These are phyloP conservation scores for Trichoderma gracile DNA, from an alignment of 2,329 filamentous ascomycete genomes.

Conservation along the genomic window DNA sequence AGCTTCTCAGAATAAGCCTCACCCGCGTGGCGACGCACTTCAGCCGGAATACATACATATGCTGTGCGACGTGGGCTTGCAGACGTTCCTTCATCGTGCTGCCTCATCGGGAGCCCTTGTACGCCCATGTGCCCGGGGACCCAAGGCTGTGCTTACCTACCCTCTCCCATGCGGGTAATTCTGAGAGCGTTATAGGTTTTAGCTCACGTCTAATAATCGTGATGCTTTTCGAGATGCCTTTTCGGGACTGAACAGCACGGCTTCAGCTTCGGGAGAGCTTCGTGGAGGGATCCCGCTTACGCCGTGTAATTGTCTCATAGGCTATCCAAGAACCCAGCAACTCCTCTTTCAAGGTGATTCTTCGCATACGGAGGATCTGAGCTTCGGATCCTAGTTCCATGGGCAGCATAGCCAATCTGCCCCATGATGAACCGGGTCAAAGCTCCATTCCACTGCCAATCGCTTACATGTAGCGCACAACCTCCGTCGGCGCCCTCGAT, in stretches of 20 bases:
- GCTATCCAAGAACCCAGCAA: background rate
- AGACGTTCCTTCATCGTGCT: background rate
- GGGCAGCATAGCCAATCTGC: background rate
- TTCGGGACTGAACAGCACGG: background rate
- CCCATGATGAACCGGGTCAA: background rate
- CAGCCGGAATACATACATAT: background rate
- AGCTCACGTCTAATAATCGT: background rate
- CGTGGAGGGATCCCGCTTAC: background rate
- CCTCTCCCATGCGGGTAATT: background rate
- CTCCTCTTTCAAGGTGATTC: conserved; percentile 2
- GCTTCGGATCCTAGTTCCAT: background rate
- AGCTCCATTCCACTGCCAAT: background rate
- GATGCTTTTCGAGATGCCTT: background rate
- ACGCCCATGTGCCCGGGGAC: background rate
- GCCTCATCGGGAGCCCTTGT: background rate
- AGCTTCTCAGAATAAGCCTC: conserved; percentile 16
- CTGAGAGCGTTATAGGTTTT: background rate
- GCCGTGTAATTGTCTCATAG: background rate
- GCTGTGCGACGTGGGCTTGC: conserved; percentile 1
- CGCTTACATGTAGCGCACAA: background rate
- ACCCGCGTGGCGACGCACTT: conserved; percentile 2
- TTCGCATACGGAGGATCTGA: conserved; percentile 8
- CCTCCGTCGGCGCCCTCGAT: background rate
- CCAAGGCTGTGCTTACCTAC: background rate
- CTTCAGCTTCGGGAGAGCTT: background rate